These are phyloP conservation scores for Raphanus raphanistrum DNA, from an alignment of 345 rosid genomes.

Conservation along the genomic window DNA sequence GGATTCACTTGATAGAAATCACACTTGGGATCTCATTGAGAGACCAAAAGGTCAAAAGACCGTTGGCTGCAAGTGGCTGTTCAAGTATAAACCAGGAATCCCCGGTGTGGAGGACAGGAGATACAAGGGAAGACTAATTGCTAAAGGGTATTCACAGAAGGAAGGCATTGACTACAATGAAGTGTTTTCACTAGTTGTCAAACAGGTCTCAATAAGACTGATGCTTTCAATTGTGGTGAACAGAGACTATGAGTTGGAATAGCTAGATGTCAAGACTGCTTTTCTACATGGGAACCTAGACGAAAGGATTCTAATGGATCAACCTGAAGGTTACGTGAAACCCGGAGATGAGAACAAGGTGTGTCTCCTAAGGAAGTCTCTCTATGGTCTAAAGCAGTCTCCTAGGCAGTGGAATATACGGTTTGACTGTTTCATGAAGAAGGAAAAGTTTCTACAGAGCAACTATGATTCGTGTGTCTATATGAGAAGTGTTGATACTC, in stretches of 20 bases:
- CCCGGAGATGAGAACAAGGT: too few relatives aligned
- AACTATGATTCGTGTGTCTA: too few relatives aligned
- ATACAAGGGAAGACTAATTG: not conserved
- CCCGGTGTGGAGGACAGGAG: not conserved
- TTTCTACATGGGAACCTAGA: not conserved
- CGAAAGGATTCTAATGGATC: not conserved
- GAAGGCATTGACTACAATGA: not conserved
- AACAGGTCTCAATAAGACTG: not conserved
- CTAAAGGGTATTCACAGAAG: not conserved
- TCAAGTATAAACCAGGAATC: not conserved
- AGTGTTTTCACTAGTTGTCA: not conserved
- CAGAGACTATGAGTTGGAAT: not conserved
- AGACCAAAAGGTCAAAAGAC: not conserved
- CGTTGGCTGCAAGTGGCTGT: not conserved
- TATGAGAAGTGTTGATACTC: too few relatives aligned
- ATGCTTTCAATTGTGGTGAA: not conserved
- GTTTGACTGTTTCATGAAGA: too few relatives aligned
- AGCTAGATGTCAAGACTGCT: not conserved
- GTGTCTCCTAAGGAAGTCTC: too few relatives aligned
- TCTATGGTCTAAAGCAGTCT: too few relatives aligned
- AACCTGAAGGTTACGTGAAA: not conserved
- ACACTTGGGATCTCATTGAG: not conserved
- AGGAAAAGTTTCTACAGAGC: too few relatives aligned
- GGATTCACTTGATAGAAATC: not conserved
- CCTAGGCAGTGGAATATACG: too few relatives aligned